phyloP scores from a whole-genome alignment of 2,329 filamentous ascomycete species.

The Paecilomyces niveus region DNA sequence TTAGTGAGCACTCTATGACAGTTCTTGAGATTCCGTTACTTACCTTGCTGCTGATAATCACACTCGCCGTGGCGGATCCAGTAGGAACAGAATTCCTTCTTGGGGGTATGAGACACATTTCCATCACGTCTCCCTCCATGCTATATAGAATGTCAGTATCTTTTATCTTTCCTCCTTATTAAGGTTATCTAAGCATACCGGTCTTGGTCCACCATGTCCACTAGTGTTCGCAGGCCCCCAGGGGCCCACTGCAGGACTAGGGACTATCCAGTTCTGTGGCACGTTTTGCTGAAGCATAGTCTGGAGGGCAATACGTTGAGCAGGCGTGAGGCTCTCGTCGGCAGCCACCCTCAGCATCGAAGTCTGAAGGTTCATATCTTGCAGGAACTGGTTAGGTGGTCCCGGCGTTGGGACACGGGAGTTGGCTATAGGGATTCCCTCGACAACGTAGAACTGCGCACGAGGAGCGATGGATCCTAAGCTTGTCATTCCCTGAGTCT shows the following conservation, averaged over 20 bases:
- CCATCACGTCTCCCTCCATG: conserved; percentile 10
- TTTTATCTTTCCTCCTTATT: background rate
- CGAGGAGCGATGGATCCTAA: conserved; percentile 28
- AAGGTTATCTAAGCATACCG: conserved; percentile 10
- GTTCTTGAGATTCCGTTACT: conserved; percentile 1
- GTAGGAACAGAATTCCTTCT: conserved; percentile 78
- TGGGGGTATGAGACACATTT: conserved; percentile 22
- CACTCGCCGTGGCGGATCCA: conserved; percentile 85
- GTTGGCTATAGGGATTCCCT: conserved; percentile 10
- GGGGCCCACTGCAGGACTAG: conserved; percentile 3
- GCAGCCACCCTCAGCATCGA: conserved; percentile 13
- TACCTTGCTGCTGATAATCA: conserved; percentile 70
- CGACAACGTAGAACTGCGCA: conserved; percentile 27
- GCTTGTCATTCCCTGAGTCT: conserved; percentile 38
- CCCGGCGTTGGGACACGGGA: background rate
- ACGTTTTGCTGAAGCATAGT: conserved; percentile 13
- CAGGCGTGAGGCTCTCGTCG: conserved; percentile 13
- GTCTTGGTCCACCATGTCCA: conserved; percentile 9
- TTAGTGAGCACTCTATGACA: conserved; percentile 2
- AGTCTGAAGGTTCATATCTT: conserved; percentile 12
- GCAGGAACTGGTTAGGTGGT: conserved; percentile 5
- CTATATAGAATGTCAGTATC: background rate
- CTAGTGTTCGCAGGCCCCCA: background rate
- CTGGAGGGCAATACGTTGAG: conserved; percentile 15
- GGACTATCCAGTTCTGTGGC: conserved; percentile 11